These are phyloP conservation scores for Alternaria atra DNA, from an alignment of 2,329 filamentous ascomycete species.

Conservation along the genomic window DNA sequence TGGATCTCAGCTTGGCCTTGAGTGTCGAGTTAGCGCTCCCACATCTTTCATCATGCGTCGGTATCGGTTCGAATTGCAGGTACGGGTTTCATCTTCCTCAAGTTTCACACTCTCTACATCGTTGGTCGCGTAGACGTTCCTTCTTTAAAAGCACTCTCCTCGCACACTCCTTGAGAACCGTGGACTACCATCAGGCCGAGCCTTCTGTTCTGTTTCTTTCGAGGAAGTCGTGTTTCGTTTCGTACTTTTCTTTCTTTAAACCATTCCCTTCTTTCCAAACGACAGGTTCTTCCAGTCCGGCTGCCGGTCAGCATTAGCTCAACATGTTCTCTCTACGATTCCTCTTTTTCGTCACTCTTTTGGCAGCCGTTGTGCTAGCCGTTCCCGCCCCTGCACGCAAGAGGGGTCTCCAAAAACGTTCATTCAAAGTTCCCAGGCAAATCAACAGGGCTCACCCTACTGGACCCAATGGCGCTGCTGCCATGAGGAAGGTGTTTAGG, in stretches of 20 bases:
- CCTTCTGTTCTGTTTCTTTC: conserved; percentile 35
- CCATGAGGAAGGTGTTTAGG: conserved; percentile 71
- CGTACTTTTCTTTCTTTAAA: conserved; percentile 29
- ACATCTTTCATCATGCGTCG: conserved; percentile 34
- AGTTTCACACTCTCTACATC: conserved; percentile 25
- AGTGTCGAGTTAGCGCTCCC: conserved; percentile 26
- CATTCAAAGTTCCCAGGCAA: conserved; percentile 69
- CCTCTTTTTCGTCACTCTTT: conserved; percentile 58
- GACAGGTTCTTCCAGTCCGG: conserved; percentile 35
- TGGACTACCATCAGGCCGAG: conserved; percentile 42
- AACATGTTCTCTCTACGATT: conserved; percentile 50
- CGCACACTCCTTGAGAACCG: conserved; percentile 36
- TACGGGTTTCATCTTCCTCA: conserved; percentile 30
- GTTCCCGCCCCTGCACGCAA: conserved; percentile 51
- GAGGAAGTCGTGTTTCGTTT: conserved; percentile 33
- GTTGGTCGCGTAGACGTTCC: conserved; percentile 23
- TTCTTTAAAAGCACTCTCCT: conserved; percentile 40
- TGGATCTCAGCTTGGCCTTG: conserved; percentile 25
- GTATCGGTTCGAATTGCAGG: conserved; percentile 17
- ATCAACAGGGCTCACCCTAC: conserved; percentile 63
- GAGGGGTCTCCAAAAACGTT: conserved; percentile 59
- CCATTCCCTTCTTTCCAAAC: conserved; percentile 30
- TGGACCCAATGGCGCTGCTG: conserved; percentile 64
- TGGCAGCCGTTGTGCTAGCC: conserved; percentile 59
- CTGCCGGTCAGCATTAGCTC: conserved; percentile 51